Conservation (phyloP, 2,329 filamentous ascomycete genomes). For the Cladophialophora immunda region DNA sequence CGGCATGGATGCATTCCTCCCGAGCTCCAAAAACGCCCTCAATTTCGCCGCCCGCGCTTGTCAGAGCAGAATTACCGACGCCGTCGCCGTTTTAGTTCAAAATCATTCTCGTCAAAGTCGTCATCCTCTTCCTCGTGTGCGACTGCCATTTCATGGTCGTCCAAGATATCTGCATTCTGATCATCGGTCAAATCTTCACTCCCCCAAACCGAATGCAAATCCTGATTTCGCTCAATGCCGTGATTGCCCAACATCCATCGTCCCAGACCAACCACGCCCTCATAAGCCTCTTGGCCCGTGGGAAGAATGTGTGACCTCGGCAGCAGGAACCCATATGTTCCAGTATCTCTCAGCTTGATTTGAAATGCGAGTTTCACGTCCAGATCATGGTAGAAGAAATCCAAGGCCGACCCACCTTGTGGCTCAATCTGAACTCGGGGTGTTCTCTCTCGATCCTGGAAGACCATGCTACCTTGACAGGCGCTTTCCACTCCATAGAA, state of each 20-base stretch:
- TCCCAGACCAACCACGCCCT: constrained; percentile 83
- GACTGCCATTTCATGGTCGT: background rate
- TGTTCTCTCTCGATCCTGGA: constrained; percentile 39
- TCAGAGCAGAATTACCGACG: constrained; percentile 4
- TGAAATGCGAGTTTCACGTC: constrained; percentile 87
- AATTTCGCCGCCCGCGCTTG: constrained; percentile 2
- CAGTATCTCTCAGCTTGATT: constrained; percentile 89
- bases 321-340: constrained; percentile 91
- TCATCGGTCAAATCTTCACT: constrained; percentile 6
- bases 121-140: constrained; percentile 15
- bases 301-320: constrained; percentile 88
- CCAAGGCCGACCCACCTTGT: constrained; percentile 84
- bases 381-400: constrained; percentile 94
- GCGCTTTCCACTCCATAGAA: constrained; percentile 81
- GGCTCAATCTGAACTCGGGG: constrained; percentile 70
- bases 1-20: background rate
- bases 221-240: constrained; percentile 38
- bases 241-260: constrained; percentile 71
- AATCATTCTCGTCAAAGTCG: constrained; percentile 15
- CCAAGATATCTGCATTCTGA: background rate
- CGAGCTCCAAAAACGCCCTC: background rate
- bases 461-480: constrained; percentile 77
- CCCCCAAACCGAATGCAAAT: constrained; percentile 32
- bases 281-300: constrained; percentile 85
- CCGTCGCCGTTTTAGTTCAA: constrained; percentile 23